A percentile compares a stretch with the other conserved stretches of the same genome.
These are phyloP conservation scores for Microsporum ferrugineum DNA, from an alignment of 2,329 filamentous ascomycete species.

Conservation along the genomic window DNA sequence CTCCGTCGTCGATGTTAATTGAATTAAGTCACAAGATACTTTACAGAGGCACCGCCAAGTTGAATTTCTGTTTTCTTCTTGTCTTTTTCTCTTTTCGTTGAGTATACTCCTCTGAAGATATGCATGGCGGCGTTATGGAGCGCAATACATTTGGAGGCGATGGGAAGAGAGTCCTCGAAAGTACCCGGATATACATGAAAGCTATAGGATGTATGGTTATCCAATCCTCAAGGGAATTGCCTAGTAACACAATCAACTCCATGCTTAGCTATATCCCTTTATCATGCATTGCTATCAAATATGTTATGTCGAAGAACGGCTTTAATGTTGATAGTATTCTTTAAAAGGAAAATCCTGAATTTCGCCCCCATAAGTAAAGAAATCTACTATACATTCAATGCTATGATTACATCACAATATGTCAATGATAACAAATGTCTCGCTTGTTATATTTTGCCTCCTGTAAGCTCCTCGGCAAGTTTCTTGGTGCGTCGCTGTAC, in stretches of 20 bases:
- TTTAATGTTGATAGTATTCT: not conserved
- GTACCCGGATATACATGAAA: conserved; percentile 61
- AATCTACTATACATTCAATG: conserved; percentile 4
- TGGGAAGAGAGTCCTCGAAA: conserved; percentile 57
- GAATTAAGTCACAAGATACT: too few relatives aligned
- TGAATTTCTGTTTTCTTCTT: too few relatives aligned
- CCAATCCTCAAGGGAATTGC: conserved; percentile 21
- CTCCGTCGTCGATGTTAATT: too few relatives aligned
- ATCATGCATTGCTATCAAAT: not conserved
- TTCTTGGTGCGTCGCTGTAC: conserved; percentile 49
- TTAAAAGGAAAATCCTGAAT: not conserved
- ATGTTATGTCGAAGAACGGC: not conserved
- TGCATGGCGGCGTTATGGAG: conserved; percentile 56
- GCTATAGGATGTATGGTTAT: conserved; percentile 29
- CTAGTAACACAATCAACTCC: not conserved
- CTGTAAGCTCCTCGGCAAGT: conserved; percentile 56
- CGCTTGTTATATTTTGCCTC: conserved; percentile 40
- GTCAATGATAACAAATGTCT: not conserved
- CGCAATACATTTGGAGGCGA: conserved; percentile 50
- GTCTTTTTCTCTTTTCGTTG: too few relatives aligned
- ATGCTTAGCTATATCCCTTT: not conserved
- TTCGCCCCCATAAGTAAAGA: not conserved
- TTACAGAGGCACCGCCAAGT: too few relatives aligned
- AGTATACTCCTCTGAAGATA: conserved; percentile 31
- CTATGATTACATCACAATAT: not conserved